phyloP scores from a whole-genome alignment of 169 alveolate genomes.

The Plasmodium coatneyi region DNA sequence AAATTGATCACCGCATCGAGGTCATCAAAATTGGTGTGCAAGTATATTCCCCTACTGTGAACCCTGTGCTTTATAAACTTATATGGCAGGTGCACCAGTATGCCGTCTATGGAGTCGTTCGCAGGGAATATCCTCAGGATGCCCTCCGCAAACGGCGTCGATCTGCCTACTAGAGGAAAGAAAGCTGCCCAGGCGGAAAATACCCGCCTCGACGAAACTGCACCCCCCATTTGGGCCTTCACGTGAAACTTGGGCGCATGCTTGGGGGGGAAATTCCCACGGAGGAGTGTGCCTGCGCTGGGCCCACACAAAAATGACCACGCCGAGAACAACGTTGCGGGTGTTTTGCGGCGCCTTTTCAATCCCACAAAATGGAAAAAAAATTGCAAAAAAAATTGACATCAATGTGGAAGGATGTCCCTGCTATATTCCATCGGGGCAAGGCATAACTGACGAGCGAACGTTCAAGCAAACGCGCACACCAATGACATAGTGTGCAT shows the following conservation, averaged over 20 bases:
- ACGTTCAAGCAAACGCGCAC: background rate
- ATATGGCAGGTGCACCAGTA: constrained; percentile 11
- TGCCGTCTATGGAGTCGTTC: constrained; percentile 37
- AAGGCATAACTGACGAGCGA: background rate
- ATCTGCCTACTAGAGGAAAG: background rate
- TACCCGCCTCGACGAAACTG: background rate
- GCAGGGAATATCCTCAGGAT: constrained; percentile 8
- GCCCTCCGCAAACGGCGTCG: background rate
- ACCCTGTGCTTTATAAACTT: constrained; percentile 55
- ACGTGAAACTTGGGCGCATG: background rate
- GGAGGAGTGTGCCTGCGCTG: background rate
- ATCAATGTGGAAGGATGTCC: background rate
- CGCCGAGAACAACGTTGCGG: background rate
- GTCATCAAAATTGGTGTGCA: constrained; percentile 33
- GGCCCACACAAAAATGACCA: background rate
- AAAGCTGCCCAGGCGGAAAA: background rate
- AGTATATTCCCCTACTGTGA: constrained; percentile 31
- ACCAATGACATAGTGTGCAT: background rate
- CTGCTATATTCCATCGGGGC: background rate
- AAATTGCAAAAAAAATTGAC: background rate
- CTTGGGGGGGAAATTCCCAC: background rate
- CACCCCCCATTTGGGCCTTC: background rate
- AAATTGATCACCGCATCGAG: background rate
- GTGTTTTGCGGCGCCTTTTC: background rate
- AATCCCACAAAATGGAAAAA: background rate